phyloP scores from a whole-genome alignment of 2,329 filamentous ascomycete genomes.

The Aspergillus arachidicola region DNA sequence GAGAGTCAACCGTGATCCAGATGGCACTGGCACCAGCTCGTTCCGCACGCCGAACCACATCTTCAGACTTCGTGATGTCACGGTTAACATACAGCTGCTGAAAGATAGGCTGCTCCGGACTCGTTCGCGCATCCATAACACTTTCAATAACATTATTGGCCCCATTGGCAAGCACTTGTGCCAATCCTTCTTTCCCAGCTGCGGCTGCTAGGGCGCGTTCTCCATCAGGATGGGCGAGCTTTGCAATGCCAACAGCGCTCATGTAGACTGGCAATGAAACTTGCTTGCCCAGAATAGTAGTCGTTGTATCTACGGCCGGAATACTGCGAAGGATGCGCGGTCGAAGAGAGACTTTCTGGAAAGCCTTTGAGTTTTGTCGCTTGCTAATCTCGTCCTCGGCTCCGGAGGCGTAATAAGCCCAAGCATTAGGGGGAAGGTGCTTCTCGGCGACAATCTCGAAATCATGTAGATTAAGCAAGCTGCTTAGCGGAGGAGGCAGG shows the following conservation, averaged over 20 bases:
- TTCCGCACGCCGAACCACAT: constrained; percentile 28
- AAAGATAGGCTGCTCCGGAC: constrained; percentile 29
- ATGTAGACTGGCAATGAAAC: constrained; percentile 45
- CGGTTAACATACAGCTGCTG: constrained; percentile 45
- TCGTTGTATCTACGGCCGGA: constrained; percentile 38
- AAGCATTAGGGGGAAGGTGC: constrained; percentile 33
- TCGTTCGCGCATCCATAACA: constrained; percentile 33
- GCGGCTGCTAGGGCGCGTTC: constrained; percentile 47
- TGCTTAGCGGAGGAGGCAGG: constrained; percentile 29
- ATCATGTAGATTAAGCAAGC: constrained; percentile 41
- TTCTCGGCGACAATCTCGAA: constrained; percentile 40
- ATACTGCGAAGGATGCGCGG: constrained; percentile 50
- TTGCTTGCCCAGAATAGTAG: constrained; percentile 33
- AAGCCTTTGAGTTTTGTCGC: constrained; percentile 45
- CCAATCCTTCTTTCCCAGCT: constrained; percentile 40
- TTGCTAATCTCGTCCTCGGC: constrained; percentile 55
- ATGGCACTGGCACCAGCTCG: constrained; percentile 32
- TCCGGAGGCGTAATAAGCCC: constrained; percentile 52
- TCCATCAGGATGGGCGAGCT: constrained; percentile 47
- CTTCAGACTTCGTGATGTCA: constrained; percentile 29
- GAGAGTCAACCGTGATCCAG: constrained; percentile 40
- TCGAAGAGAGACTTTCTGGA: constrained; percentile 50
- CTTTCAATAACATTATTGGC: constrained; percentile 46
- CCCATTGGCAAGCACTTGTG: constrained; percentile 41
- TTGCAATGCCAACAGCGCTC: constrained; percentile 46